These are phyloP conservation scores for Aspergillus incahuasiensis DNA, from an alignment of 495 filamentous ascomycete genomes.

Conservation along the genomic window DNA sequence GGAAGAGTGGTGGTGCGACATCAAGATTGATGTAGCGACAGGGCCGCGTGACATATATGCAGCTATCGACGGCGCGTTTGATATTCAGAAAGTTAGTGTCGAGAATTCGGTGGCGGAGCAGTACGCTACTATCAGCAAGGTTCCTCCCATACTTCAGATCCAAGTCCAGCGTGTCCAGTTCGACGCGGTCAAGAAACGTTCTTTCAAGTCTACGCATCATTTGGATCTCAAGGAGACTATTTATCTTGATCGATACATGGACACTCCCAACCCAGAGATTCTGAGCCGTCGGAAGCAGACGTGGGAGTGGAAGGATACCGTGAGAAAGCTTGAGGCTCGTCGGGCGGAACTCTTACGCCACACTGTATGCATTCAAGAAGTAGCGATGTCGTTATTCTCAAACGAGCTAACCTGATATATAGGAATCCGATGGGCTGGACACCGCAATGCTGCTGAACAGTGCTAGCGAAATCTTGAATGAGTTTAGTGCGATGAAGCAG, in stretches of 20 bases:
- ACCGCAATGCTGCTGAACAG: conserved; percentile 29
- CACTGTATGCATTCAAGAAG: conserved; percentile 28
- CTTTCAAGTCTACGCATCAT: conserved; percentile 74
- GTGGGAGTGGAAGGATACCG: conserved; percentile 69
- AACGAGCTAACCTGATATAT: background rate
- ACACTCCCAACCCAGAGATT: conserved; percentile 54
- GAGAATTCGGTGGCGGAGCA: conserved; percentile 58
- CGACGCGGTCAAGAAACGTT: conserved; percentile 51
- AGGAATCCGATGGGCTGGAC: conserved; percentile 34
- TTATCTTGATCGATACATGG: conserved; percentile 87
- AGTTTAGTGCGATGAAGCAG: conserved; percentile 24
- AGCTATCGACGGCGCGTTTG: conserved; percentile 79
- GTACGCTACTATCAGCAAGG: conserved; percentile 67
- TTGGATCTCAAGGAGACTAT: conserved; percentile 70
- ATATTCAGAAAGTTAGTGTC: conserved; percentile 66
- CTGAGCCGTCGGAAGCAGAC: conserved; percentile 57
- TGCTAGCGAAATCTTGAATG: conserved; percentile 28
- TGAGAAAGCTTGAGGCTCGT: conserved; percentile 51
- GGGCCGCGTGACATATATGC: conserved; percentile 68
- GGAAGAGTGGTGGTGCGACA: conserved; percentile 56
- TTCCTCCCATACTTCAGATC: conserved; percentile 84
- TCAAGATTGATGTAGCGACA: conserved; percentile 59
- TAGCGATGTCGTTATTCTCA: background rate
- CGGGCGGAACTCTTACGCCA: conserved; percentile 42
- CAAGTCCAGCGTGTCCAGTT: conserved; percentile 78